A percentile compares a stretch with the other conserved stretches of the same genome.
Evolutionary conservation across 306 rosid genomes (phyloP).

Genomic region (Dryas drummondii): DNA sequence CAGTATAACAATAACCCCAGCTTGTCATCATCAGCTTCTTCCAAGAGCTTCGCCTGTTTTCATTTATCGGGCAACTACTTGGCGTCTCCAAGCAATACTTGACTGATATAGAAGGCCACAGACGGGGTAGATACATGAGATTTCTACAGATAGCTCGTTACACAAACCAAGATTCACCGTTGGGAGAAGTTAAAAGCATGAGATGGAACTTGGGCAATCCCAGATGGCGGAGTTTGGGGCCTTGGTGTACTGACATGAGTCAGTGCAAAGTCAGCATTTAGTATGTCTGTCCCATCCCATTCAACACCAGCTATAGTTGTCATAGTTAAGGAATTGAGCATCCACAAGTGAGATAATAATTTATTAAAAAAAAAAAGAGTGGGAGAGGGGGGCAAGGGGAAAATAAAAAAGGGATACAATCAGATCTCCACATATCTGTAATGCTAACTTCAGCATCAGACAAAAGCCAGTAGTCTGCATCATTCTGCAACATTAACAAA

Average conservation of each 20-base stretch:
- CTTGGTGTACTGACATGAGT: constrained; percentile 40
- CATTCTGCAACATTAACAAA: constrained; percentile 62
- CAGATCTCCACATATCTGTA: constrained; percentile 96
- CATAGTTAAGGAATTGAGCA: constrained; percentile 42
- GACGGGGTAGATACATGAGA: constrained; percentile 32
- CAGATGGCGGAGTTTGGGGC: constrained; percentile 46
- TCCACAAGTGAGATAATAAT: background rate
- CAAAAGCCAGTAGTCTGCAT: constrained; percentile 96
- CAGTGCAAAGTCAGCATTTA: constrained; percentile 65
- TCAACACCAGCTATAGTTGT: constrained; percentile 61
- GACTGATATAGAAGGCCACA: constrained; percentile 19
- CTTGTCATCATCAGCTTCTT: constrained; percentile 32
- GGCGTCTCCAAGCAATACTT: constrained; percentile 31
- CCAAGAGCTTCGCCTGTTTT: constrained; percentile 28
- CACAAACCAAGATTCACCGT: constrained; percentile 43
- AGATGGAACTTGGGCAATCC: constrained; percentile 50
- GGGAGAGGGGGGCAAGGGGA: background rate
- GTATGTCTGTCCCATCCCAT: constrained; percentile 75
- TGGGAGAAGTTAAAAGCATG: constrained; percentile 42
- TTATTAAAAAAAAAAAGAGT: too few species aligned
- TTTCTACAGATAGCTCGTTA: constrained; percentile 21
- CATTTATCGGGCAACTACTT: constrained; percentile 27
- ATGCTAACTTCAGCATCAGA: constrained; percentile 96
- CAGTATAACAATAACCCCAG: constrained; percentile 43
- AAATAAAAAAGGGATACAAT: constrained; percentile 62